Evolutionary conservation across 1,284 basidiomycete species (phyloP).

Genomic region (Papiliotrema fonsecae): DNA sequence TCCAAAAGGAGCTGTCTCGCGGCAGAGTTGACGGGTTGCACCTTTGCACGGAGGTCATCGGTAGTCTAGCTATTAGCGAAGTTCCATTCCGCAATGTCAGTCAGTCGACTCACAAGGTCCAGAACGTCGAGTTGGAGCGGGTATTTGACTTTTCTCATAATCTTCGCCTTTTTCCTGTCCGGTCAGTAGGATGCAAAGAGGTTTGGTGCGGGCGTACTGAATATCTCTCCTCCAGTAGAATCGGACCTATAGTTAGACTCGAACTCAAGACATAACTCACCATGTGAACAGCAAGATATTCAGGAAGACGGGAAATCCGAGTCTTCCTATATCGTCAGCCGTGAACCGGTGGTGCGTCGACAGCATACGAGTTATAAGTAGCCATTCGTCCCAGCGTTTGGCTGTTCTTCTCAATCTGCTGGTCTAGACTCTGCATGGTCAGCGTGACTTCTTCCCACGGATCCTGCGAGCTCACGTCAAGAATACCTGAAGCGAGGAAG

Average conservation of each 20-base stretch:
- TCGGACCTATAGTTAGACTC: conserved; percentile 68
- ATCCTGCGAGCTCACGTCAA: conserved; percentile 57
- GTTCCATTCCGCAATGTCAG: background rate
- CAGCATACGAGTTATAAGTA: conserved; percentile 62
- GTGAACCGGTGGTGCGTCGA: background rate
- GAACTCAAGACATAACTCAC: conserved; percentile 8
- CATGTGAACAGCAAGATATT: conserved; percentile 49
- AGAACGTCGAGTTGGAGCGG: conserved; percentile 71
- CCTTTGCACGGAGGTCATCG: conserved; percentile 67
- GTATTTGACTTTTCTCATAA: conserved; percentile 95
- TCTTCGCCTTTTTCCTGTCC: conserved; percentile 73
- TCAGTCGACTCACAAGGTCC: conserved; percentile 55
- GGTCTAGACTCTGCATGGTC: conserved; percentile 65
- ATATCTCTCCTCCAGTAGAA: conserved; percentile 95
- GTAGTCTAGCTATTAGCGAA: conserved; percentile 49
- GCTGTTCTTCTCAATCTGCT: conserved; percentile 81
- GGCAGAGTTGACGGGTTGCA: conserved; percentile 65
- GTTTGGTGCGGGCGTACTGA: conserved; percentile 23
- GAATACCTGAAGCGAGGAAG: conserved; percentile 82
- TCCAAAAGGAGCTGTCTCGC: conserved; percentile 78
- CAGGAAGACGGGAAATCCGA: conserved; percentile 75
- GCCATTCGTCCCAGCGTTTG: conserved; percentile 74
- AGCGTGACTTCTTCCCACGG: background rate
- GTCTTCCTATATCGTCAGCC: conserved; percentile 51
- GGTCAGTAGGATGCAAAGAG: background rate